Evolutionary conservation across 805 yeast genomes (phyloP), one percentile per base, ranked within the genome.

Genomic region (Pichia gijzeniarum): DNA sequence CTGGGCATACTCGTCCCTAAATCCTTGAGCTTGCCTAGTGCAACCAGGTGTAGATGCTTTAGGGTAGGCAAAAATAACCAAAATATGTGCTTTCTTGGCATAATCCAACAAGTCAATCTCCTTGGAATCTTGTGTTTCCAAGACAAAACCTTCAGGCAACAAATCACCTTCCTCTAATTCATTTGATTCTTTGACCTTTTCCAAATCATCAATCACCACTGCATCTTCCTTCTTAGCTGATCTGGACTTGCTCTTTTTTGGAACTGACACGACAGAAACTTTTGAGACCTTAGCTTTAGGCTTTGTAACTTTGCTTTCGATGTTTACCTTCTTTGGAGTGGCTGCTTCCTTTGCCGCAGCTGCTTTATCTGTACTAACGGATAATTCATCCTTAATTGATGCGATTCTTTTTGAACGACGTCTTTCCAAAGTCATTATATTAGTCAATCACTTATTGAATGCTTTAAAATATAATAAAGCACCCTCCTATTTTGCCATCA

Each of bases 41-140:
- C 99, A 93, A 3, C 99, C 99, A 1, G 96, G 96, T 0, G 98
- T 91, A 21, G 84, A 79, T 0, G 98, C 98, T 59, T 75, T 82
- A 44, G 98, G 98, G 60, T 90, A 91, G 17, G 95, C 85, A 64
- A 82, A 79, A 21, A 79, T 67, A 18, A 80, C 69, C 25, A 80
- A 71, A 13, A 78, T 64, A 17, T 69, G 63, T 32, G 75, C 48
- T 6, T 53, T 41, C 10, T 54, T 53, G 0, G 67, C 62, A 17
- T 59, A 45, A 21, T 60, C 51, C 13, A 41, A 41, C 14, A 65
- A 46, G 28, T 61, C 50, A 33, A 66, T 53, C 3, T 44, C 38
- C 17, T 55, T 41, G 2, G 51, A 56, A 51, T 83, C 82, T 63
- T 91, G 91, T 58, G 86, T 79, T 44, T 33, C 40, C 5, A 49